Conservation (phyloP, 768 basidiomycete species). For the Amanita fuliginea region DNA sequence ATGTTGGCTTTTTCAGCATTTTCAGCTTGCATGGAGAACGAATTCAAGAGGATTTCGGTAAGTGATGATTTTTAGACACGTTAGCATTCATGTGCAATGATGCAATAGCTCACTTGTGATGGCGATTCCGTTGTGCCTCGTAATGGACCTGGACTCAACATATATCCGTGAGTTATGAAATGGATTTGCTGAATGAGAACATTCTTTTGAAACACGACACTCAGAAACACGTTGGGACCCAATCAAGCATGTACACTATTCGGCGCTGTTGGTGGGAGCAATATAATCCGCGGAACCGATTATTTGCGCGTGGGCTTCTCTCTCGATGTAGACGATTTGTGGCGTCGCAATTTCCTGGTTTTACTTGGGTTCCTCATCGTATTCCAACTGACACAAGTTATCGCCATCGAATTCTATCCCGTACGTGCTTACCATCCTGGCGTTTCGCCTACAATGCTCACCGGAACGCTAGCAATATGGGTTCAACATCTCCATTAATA, state of each 20-base stretch:
- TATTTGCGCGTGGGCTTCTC: constrained; percentile 55
- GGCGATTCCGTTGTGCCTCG: constrained; percentile 59
- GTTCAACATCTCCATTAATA: constrained; percentile 34
- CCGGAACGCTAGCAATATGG: constrained; percentile 33
- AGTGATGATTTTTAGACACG: constrained; percentile 11
- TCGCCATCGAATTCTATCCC: constrained; percentile 55
- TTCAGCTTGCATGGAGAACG: constrained; percentile 75
- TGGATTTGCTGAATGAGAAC: not conserved
- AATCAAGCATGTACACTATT: constrained; percentile 75
- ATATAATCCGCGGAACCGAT: constrained; percentile 39
- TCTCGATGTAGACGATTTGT: constrained; percentile 39
- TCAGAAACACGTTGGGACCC: constrained; percentile 34
- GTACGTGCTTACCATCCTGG: constrained; percentile 22
- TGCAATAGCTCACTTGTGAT: constrained; percentile 45
- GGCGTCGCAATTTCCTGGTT: constrained; percentile 62
- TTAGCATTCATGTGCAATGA: not conserved
- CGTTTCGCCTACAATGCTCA: not conserved
- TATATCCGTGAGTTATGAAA: constrained; percentile 46
- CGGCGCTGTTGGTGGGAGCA: constrained; percentile 47
- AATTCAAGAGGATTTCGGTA: constrained; percentile 64
- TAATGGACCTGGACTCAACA: constrained; percentile 41
- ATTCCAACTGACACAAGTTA: constrained; percentile 59
- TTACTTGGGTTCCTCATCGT: constrained; percentile 57
- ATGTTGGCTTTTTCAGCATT: constrained; percentile 34
- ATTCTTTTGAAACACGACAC: not conserved